Conservation (phyloP, 371 early-diverging fungal genomes). For the Haplosporangium sp. region DNA sequence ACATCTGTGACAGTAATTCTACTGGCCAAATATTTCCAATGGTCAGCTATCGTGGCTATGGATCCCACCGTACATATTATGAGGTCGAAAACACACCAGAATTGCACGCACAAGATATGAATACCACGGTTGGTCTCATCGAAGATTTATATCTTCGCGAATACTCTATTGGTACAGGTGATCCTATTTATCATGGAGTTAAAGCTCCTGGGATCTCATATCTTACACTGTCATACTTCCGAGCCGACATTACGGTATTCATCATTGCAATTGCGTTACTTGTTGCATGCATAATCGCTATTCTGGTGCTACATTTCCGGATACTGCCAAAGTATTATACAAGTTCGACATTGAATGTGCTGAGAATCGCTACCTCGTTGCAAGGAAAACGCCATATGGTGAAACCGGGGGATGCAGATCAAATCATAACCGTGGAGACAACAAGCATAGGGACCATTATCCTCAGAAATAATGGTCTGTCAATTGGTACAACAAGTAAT, state of each 20-base stretch:
- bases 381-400: neutral
- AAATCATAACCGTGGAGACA: neutral
- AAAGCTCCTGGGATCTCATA: neutral
- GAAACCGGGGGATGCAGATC: neutral
- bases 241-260: neutral
- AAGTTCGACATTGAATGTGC: neutral
- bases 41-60: neutral
- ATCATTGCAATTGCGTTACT: neutral
- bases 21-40: neutral
- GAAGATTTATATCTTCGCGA: neutral
- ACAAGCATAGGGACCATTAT: neutral
- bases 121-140: neutral
- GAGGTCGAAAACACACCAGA: neutral
- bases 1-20: neutral
- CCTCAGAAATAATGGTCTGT: neutral
- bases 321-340: neutral
- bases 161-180: neutral
- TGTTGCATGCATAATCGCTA: neutral
- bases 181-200: neutral
- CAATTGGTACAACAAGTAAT: neutral
- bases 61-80: neutral
- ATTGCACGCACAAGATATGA: neutral
- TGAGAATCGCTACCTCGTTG: neutral
- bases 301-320: neutral
- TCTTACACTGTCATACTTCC: neutral